Evolutionary conservation across 2,329 filamentous ascomycete species (phyloP), one percentile per base, ranked within the genome.

Genomic region (Colletotrichum sp.): DNA sequence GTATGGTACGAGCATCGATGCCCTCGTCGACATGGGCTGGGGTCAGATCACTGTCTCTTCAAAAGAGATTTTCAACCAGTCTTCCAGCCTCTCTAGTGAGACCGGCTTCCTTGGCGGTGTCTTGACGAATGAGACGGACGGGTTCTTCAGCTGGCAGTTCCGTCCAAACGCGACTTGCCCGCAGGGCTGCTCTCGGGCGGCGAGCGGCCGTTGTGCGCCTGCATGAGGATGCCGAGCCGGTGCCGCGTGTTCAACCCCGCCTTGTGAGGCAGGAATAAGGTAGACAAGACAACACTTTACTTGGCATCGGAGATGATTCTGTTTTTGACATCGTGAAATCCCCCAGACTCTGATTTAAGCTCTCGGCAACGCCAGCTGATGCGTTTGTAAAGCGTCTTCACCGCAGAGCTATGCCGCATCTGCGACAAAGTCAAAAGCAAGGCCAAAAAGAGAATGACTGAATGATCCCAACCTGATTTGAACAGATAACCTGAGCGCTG

Each of bases 111-210:
- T 91, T 12, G 85, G 83, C 0, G 84, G 82, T 10, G 83, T 91
- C 3, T 78, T 91, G 78, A 81, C 84, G 3, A 88, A 89, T 67
- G 90, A 91, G 83, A 92, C 90, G 55, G 88, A 91, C 81, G 81
- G 82, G 8, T 88, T 86, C 77, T 91, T 91, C 81, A 77, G 79
- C 30, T 92, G 90, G 90, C 90, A 92, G 83, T 90, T 85, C 80
- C 82, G 89, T 78, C 75, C 78, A 0, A 39, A 44, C 21, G 70
- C 74, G 15, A 39, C 65, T 12, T 78, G 76, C 21, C 76, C 76
- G 7, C 34, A 28, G 57, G 76, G 76, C 21, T 78, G 76, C 34
- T 68, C 66, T 24, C 55, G 76, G 44, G 63, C 44, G 26, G 44
- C 30, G 26, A 60, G 21, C 26, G 64, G 32, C 52, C 67, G 59